Base-by-base conservation (phyloP, 805 yeast species). In the Lipomyces yamadae region DNA sequence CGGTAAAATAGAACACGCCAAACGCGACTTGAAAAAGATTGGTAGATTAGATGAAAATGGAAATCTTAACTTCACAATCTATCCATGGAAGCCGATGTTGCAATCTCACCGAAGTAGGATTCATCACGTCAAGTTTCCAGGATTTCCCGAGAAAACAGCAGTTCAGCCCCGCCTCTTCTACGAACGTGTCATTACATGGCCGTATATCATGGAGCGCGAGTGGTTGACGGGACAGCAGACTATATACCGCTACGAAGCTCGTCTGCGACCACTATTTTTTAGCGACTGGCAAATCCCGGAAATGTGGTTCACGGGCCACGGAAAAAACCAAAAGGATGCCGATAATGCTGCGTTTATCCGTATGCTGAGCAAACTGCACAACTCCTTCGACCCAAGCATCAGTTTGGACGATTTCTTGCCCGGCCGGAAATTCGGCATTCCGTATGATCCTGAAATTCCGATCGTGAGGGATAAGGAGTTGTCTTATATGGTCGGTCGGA, bases 211-310 rank as follows among this genome's bases (percentile, higher is more conserved):
- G 15, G 55, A 29, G 34, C 55, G 34, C 18, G 55, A 29, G n/a
- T 13, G 55, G 55, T 32, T 52, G 55, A 52, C 55, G 29, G 34
- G 30, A 13, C 55, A 52, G 15, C 55, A 52, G 34, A 52, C 55
- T n/a, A 4, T 52, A 24, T 52, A 52, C 34, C 55, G 34, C 34
- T 32, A 52, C 55, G 55, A 52, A 2, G 30, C 55, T 8, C 55
- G 34, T 5, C 11, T 32, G 34, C 32, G 34, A 32, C 34, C 34
- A 13, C 29, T 52, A 4, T 52, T 52, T n/a, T 32, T 32, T n/a
- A 29, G 34, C 6, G 34, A 32, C 34, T 52, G 30, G 34, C 6
- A 52, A 13, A 52, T 52, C 34, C 32, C 32, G 33, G 34, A 29
- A 32, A 52, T 52, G 30, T 52, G 15, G 34, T 29, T 52, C 34